Conservation (phyloP, 495 filamentous ascomycete genomes). For the Hyaloscypha variabilis region DNA sequence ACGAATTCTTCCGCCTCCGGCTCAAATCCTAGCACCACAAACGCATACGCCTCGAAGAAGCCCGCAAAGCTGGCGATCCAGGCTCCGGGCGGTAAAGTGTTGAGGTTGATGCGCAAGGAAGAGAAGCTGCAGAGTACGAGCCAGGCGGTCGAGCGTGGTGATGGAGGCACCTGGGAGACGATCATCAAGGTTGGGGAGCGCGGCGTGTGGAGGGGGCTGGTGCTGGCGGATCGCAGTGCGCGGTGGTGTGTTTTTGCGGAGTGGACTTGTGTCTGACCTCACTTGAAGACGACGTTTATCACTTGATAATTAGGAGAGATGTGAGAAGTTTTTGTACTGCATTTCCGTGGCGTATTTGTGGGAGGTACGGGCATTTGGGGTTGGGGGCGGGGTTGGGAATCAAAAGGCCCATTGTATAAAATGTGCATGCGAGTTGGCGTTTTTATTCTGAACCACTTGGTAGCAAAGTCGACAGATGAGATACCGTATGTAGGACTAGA, state of each 20-base stretch:
- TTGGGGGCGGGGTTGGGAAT: not conserved
- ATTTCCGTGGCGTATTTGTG: conserved; percentile 24
- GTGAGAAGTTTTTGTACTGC: not conserved
- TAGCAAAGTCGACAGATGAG: not conserved
- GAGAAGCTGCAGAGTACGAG: conserved; percentile 56
- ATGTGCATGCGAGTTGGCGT: conserved; percentile 19
- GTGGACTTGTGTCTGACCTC: conserved; percentile 65
- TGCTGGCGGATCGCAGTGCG: conserved; percentile 92
- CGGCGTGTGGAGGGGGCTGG: conserved; percentile 89
- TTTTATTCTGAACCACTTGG: not conserved
- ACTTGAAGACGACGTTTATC: too few species aligned
- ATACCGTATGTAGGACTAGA: not conserved
- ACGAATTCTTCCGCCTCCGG: conserved; percentile 63
- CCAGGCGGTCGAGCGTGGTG: conserved; percentile 54
- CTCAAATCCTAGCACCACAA: conserved; percentile 52
- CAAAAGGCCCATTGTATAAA: conserved; percentile 13
- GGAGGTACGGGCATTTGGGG: not conserved
- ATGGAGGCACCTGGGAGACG: conserved; percentile 92
- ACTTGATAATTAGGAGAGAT: not conserved
- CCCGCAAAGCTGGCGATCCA: conserved; percentile 96
- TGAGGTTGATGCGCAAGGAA: conserved; percentile 85
- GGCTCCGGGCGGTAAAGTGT: conserved; percentile 92
- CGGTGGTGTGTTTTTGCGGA: conserved; percentile 99
- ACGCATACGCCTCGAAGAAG: conserved; percentile 57
- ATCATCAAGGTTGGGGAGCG: conserved; percentile 95